phyloP scores from a whole-genome alignment of 352 stramenopile genomes.

The Pythium sukuiense region DNA sequence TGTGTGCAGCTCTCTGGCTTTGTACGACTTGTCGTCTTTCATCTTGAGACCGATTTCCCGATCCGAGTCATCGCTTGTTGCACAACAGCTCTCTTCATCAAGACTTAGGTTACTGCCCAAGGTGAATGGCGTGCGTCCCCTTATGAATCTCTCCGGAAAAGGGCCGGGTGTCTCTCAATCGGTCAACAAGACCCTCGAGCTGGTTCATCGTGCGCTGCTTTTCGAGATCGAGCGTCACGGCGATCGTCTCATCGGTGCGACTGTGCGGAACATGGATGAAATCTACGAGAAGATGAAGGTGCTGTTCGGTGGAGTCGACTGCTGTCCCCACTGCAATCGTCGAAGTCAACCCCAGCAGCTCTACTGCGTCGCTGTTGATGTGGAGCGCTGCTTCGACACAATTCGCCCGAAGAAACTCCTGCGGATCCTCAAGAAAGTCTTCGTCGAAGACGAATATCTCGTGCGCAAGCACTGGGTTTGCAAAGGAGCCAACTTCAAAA shows the following conservation, averaged over 20 bases:
- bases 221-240: constrained; percentile 65
- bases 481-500: constrained; percentile 59
- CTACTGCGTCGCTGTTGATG: constrained; percentile 71
- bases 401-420: constrained; percentile 69
- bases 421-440: constrained; percentile 57
- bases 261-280: constrained; percentile 67
- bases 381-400: constrained; percentile 83
- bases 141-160: constrained; percentile 71
- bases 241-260: constrained; percentile 50
- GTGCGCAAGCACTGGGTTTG: constrained; percentile 77
- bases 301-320: constrained; percentile 29
- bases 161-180: constrained; percentile 20
- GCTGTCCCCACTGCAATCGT: constrained; percentile 1
- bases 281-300: constrained; percentile 55
- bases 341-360: constrained; percentile 14
- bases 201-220: constrained; percentile 53
- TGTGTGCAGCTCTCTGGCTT: constrained; percentile 39
- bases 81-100: constrained; percentile 45
- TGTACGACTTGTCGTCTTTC: constrained; percentile 46
- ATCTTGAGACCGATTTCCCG: constrained; percentile 35
- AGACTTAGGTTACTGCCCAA: constrained; percentile 69
- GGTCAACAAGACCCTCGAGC: constrained; percentile 62
- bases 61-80: constrained; percentile 6
- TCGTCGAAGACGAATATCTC: constrained; percentile 74
- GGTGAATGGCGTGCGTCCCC: constrained; percentile 56